Base-by-base conservation (phyloP, 2,329 filamentous ascomycete genomes). In the Geosmithia putterillii region DNA sequence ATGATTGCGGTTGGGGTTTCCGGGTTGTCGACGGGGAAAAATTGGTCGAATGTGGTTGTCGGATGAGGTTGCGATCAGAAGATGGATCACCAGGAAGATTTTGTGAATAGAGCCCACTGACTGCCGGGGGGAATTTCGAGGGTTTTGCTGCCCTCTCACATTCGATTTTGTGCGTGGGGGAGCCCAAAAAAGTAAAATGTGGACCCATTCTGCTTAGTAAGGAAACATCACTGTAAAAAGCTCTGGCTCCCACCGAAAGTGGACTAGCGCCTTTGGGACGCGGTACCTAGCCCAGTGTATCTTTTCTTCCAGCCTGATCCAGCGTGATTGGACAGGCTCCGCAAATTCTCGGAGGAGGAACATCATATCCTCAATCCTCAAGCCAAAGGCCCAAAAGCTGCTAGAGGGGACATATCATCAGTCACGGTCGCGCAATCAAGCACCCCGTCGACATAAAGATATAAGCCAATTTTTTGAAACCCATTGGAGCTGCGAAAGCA, bases 401-500 rank as follows among this genome's bases (percentile, higher is more conserved):
- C 10, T 9, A 32, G 28, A 14, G 28, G 28, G 15, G 28, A 32
- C 15, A 25, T 25, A 32, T 32, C 10, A 32, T 32, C 10, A 12
- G 28, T 57, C 54, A 52, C 57, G 55, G 53, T 58, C 58, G 61
- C 40, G 58, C 58, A 59, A 58, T n/a, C n/a, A n/a, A 60, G 62
- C 23, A 25, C 28, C 28, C 58, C 54, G 59, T 57, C 52, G 51
- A 52, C 51, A n/a, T n/a, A 12, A 32, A 9, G 15, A 32, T 14
- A 32, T 3, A 52, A 50, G 55, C 47, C 57, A 61, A 67, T 67
- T 69, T 71, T 66, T 73, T 67, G 59, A 55, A 60, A 50, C 47
- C 41, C 40, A 43, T 55, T 59, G 55, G 52, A 50, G 52, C 55
- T 62, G 52, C 56, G 39, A 44, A 46, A 50, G 59, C 54, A 56